Base-by-base conservation (phyloP, 2,329 filamentous ascomycete species). In the Amauroascus niger region DNA sequence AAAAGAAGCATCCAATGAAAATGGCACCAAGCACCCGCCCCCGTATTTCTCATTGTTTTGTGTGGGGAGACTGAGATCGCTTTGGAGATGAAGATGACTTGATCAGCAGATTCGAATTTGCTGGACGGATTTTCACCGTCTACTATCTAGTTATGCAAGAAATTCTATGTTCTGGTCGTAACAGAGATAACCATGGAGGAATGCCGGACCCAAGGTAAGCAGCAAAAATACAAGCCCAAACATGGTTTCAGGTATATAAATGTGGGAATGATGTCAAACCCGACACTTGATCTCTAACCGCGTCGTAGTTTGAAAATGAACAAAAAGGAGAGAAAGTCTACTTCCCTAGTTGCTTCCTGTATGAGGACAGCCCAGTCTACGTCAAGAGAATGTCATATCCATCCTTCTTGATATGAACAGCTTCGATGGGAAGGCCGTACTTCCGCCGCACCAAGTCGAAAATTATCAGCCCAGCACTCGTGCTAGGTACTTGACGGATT, bases 391-490 rank as follows among this genome's bases (percentile, higher is more conserved):
- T 81, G 59, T 82, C 76, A 62, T 81, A 81, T n/a, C 79, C 79
- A 57, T 80, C 79, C 58, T 79, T 76, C 35, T 72, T 67, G 39
- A 80, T 82, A 65, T 71, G 76, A 57, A 75, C 76, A 54, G 69
- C 71, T 53, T 79, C 78, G n/a, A 71, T 70, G 49, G 72, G 63
- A 57, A 72, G 74, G 2, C 76, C 77, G 63, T 83, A 83, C 63
- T 80, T 81, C 49, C 81, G 70, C 49, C 81, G 69, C 37, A 83
- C 76, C 32, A 84, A 64, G 64, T 84, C 81, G 59, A 84, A 84
- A 3, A 83, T 81, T 53, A 84, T 79, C 50, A 84, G 66, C 0
- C 80, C 81, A 0, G 81, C 80, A 58, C 78, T 81, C 1, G 81
- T 83, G 59, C 79, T 83, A 1, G 81, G 81, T 11, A 82, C 77